Evolutionary conservation across 2,329 filamentous ascomycete genomes (phyloP).

Genomic region (Huntiella decipiens): DNA sequence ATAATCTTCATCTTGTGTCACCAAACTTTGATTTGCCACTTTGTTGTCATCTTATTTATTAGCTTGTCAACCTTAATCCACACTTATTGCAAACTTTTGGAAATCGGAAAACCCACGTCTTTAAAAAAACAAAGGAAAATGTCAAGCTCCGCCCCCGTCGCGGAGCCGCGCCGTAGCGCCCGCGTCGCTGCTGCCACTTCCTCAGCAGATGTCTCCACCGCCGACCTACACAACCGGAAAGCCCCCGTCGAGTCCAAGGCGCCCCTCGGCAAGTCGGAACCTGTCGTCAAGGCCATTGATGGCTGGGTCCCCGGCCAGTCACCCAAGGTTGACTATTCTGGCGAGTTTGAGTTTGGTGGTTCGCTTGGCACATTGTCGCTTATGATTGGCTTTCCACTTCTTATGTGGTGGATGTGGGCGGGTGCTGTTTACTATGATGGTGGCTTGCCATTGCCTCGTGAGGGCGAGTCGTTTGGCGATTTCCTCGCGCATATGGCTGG

Average conservation of each 20-base stretch:
- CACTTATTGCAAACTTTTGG: no score
- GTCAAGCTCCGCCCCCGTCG: neutral
- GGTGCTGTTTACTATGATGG: slow-evolving; percentile 86
- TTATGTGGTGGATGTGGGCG: slow-evolving; percentile 99
- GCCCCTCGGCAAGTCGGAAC: slow-evolving; percentile 5
- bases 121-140: neutral
- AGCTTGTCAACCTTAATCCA: no score
- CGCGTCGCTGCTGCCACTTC: slow-evolving; percentile 9
- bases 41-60: no score
- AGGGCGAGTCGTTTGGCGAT: slow-evolving; percentile 47
- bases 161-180: slow-evolving; percentile 3
- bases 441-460: slow-evolving; percentile 47
- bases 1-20: no score
- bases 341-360: slow-evolving; percentile 70
- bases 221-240: neutral
- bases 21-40: no score
- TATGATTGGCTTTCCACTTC: slow-evolving; percentile 80
- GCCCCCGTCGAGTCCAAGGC: neutral
- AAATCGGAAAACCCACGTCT: no score
- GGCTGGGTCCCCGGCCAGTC: slow-evolving; percentile 42
- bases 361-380: slow-evolving; percentile 59
- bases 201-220: neutral
- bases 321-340: slow-evolving; percentile 43
- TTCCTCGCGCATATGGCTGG: slow-evolving; percentile 54
- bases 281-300: slow-evolving; percentile 23